phyloP scores from a whole-genome alignment of 352 stramenopile species.

The Globisporangium apiculatum region DNA sequence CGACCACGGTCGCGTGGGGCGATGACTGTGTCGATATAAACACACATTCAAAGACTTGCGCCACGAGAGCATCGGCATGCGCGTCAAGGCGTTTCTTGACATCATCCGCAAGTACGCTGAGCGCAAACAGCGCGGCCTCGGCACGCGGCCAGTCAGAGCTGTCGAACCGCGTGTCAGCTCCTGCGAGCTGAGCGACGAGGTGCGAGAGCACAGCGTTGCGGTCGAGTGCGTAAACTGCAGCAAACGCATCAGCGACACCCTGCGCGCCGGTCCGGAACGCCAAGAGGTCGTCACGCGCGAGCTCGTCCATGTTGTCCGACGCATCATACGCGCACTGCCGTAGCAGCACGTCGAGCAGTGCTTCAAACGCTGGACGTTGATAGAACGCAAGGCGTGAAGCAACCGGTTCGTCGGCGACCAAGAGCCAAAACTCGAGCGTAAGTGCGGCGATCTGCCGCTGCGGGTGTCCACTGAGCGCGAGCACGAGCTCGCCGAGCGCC shows the following conservation, averaged over 20 bases:
- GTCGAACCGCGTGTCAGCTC: not conserved
- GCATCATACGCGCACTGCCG: constrained; percentile 47
- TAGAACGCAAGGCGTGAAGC: constrained; percentile 43
- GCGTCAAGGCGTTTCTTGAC: constrained; percentile 37
- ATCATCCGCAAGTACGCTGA: constrained; percentile 51
- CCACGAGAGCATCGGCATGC: constrained; percentile 29
- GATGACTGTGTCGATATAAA: constrained; percentile 15
- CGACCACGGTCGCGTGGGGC: constrained; percentile 36
- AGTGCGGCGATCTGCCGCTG: constrained; percentile 68
- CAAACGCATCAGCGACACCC: constrained; percentile 43
- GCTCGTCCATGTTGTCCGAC: constrained; percentile 37
- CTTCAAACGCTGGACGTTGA: constrained; percentile 44
- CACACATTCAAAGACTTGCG: constrained; percentile 36
- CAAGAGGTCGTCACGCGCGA: constrained; percentile 53
- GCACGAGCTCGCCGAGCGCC: constrained; percentile 46
- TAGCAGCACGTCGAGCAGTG: constrained; percentile 51
- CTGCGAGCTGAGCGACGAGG: constrained; percentile 24
- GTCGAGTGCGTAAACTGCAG: constrained; percentile 47
- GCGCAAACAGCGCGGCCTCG: constrained; percentile 49
- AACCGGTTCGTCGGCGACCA: constrained; percentile 66
- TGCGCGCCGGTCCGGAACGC: constrained; percentile 54
- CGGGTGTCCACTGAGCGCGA: constrained; percentile 43
- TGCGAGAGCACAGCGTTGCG: constrained; percentile 41
- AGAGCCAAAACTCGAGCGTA: constrained; percentile 67
- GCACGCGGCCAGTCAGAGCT: constrained; percentile 37